Percentiles rank a stretch among this genome's conserved stretches.
Conservation (phyloP, 108 stramenopile species). For the Nitzschia sp. region DNA sequence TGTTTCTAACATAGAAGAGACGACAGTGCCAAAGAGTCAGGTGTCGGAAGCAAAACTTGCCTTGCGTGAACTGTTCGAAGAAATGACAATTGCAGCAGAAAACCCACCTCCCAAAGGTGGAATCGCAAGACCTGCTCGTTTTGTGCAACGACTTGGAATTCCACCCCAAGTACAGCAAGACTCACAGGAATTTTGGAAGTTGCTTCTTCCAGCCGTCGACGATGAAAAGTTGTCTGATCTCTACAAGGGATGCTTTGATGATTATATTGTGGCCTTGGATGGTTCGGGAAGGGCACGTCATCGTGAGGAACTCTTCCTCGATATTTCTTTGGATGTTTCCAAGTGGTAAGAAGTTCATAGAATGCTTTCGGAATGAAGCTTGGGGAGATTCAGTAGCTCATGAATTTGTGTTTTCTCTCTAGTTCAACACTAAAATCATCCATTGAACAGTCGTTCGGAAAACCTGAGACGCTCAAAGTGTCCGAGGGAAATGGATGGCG, state of each 20-base stretch:
- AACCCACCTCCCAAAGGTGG: background rate
- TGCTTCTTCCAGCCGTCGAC: constrained; percentile 70
- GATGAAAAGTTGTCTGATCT: constrained; percentile 48
- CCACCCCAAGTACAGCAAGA: constrained; percentile 76
- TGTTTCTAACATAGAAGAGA: constrained; percentile 32
- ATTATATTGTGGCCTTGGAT: constrained; percentile 64
- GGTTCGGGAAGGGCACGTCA: constrained; percentile 65
- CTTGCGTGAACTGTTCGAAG: constrained; percentile 41
- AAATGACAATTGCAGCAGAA: constrained; percentile 34
- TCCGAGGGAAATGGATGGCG: constrained; percentile 88
- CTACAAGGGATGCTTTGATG: constrained; percentile 75
- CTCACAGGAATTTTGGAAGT: constrained; percentile 90
- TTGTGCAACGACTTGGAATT: constrained; percentile 69
- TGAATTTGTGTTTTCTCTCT: background rate
- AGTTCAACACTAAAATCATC: constrained; percentile 51
- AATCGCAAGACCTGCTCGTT: constrained; percentile 16
- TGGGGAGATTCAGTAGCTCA: too few species aligned
- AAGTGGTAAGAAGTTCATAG: constrained; percentile 23
- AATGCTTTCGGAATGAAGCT: too few species aligned
- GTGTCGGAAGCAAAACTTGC: constrained; percentile 24
- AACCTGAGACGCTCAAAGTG: constrained; percentile 69
- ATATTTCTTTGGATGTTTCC: constrained; percentile 71
- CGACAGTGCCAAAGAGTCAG: constrained; percentile 33
- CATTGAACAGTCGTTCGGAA: constrained; percentile 55
- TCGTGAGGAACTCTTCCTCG: constrained; percentile 71